A percentile compares a stretch with the other conserved stretches of the same genome.
These are phyloP conservation scores for Cucumis melo DNA, from an alignment of 306 rosid genomes.

Conservation along the genomic window DNA sequence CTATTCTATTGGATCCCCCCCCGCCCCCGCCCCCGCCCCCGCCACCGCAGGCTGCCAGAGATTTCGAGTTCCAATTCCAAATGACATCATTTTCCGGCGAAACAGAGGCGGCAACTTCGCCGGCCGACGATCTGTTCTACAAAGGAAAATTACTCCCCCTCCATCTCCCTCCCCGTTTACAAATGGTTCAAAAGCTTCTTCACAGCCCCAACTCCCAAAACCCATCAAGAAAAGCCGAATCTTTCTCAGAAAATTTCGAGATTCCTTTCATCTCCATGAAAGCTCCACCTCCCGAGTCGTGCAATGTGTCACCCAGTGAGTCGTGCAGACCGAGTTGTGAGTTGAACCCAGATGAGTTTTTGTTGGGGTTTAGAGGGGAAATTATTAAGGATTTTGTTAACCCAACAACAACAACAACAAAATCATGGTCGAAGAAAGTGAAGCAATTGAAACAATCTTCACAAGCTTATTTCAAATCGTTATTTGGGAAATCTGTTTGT, in stretches of 20 bases:
- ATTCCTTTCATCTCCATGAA: slow-evolving; percentile 18
- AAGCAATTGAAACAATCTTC: slow-evolving; percentile 50
- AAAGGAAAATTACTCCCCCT: slow-evolving; percentile 95
- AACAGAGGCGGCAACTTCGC: slow-evolving; percentile 35
- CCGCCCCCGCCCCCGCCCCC: slow-evolving; percentile 29
- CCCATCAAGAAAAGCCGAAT: not conserved
- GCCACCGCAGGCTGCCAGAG: slow-evolving; percentile 34
- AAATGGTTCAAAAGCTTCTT: slow-evolving; percentile 67
- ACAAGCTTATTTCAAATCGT: slow-evolving; percentile 43
- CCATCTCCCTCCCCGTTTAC: slow-evolving; percentile 81
- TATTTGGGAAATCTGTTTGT: slow-evolving; percentile 55
- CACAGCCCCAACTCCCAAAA: slow-evolving; percentile 24
- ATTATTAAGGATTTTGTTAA: slow-evolving; percentile 21
- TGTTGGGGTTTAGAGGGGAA: slow-evolving; percentile 32
- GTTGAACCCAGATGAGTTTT: slow-evolving; percentile 41
- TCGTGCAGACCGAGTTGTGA: slow-evolving; percentile 62
- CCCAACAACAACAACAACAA: slow-evolving; percentile 11
- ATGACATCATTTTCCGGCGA: slow-evolving; percentile 40
- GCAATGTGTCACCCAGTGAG: slow-evolving; percentile 45
- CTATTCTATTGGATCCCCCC: slow-evolving; percentile 36
- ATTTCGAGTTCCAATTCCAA: slow-evolving; percentile 91
- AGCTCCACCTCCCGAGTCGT: slow-evolving; percentile 36
- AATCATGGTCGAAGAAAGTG: slow-evolving; percentile 54
- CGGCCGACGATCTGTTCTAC: slow-evolving; percentile 95
- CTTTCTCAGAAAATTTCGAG: slow-evolving; percentile 6